Evolutionary conservation across 768 basidiomycete genomes (phyloP), one percentile per base, ranked within the genome.

Genomic region (Pleurotus eryngii): DNA sequence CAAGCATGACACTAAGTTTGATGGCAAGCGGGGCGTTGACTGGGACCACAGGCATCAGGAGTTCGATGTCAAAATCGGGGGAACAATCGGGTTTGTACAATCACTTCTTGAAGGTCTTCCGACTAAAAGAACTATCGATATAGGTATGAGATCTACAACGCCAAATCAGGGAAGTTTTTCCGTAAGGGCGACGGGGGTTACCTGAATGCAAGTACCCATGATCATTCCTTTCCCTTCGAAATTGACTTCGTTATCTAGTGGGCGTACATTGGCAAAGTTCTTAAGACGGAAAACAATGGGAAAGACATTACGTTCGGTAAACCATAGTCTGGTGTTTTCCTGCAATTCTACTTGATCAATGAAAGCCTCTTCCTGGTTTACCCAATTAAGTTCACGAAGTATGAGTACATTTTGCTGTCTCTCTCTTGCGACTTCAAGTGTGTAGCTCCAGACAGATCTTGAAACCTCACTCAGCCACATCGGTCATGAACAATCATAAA

Each of bases 41-140:
- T 59, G 55, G 55, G 55, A 59, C 18, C 59, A 59, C 46, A 48
- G 59, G 38, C 59, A 59, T 30, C 55, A 59, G 24, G 59, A 59
- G 55, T 49, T 59, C 15, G 59, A 59, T 30, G 39, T 59, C 55
- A 46, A 59, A 38, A 35, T 46, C 14, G 46, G 46, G 9, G 59
- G 59, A 39, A 59, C 59, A 5, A 49, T 59, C 18, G 59, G 59
- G 59, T 59, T 45, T 3, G 55, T 54, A 46, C 9, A 4, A 18
- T 26, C 30, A 4, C 20, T 53, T 11, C 18, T 37, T 14, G 15
- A 5, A 3, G 12, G 15, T 18, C 7, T 42, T 46, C 35, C 11
- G 22, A 3, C 15, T 35, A 1, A 22, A n/a, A 14, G 4, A 5
- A 45, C 3, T 7, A 7, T 17, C 11, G 43, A 11, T 22, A 2